Percentiles rank a stretch among this genome's conserved stretches.
phyloP scores from a whole-genome alignment of 2,329 filamentous ascomycete species.

The Claviceps africana region DNA sequence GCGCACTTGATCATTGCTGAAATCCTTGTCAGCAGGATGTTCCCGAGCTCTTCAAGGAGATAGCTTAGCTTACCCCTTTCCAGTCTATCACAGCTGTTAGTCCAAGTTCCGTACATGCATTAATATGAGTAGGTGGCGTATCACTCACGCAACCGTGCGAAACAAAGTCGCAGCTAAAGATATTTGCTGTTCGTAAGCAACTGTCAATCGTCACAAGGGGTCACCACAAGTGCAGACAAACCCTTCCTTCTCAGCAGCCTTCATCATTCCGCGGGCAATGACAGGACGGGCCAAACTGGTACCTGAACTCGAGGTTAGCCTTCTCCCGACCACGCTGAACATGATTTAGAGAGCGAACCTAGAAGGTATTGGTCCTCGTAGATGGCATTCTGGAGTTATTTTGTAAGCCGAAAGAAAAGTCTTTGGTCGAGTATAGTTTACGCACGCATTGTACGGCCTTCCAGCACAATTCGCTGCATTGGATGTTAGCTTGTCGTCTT shows the following conservation, averaged over 20 bases:
- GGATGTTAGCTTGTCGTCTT: neutral
- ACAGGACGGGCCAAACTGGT: constrained; percentile 50
- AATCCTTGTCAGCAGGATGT: neutral
- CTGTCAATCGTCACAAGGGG: neutral
- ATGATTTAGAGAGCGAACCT: neutral
- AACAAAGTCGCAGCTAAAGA: neutral
- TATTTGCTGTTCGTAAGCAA: neutral
- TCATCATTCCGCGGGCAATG: constrained; percentile 40
- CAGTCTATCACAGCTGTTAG: neutral
- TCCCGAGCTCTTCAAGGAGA: neutral
- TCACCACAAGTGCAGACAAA: neutral
- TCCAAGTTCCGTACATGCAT: neutral
- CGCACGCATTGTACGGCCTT: constrained; percentile 45
- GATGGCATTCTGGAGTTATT: constrained; percentile 29
- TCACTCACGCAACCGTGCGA: constrained; percentile 2
- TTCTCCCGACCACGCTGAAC: neutral
- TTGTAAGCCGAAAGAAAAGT: neutral
- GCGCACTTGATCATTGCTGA: constrained; percentile 2
- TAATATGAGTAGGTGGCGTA: neutral
- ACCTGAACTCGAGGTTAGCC: constrained; percentile 16
- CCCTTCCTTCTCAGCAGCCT: constrained; percentile 16
- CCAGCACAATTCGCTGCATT: constrained; percentile 46
- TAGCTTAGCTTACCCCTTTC: constrained; percentile 1
- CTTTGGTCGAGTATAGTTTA: neutral
- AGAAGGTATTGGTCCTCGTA: constrained; percentile 40